These are phyloP conservation scores for Cladobotryum mycophilum DNA, from an alignment of 2,329 filamentous ascomycete genomes.

Conservation along the genomic window DNA sequence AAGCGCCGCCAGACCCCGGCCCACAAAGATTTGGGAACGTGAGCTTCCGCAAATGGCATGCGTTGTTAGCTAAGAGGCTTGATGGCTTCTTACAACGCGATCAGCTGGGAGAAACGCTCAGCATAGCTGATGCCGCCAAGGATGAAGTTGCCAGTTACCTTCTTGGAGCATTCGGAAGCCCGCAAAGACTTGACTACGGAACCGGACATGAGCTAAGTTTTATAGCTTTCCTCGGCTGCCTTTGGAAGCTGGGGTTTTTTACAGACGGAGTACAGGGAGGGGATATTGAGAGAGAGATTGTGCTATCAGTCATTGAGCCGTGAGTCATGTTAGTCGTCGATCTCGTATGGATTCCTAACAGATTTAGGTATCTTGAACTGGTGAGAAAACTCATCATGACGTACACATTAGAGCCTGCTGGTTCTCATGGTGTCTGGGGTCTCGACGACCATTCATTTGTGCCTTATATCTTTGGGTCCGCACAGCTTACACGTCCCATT, in stretches of 20 bases:
- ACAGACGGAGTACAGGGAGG: conserved; percentile 43
- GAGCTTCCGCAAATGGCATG: conserved; percentile 80
- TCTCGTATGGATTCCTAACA: background rate
- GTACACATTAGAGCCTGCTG: conserved; percentile 91
- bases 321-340: conserved; percentile 41
- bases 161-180: conserved; percentile 77
- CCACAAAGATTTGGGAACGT: conserved; percentile 88
- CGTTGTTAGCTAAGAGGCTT: conserved; percentile 56
- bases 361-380: conserved; percentile 65
- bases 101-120: conserved; percentile 24
- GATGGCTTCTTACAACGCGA: conserved; percentile 29
- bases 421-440: conserved; percentile 96
- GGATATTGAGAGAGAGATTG: conserved; percentile 69
- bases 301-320: conserved; percentile 76
- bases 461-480: conserved; percentile 91
- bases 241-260: conserved; percentile 90
- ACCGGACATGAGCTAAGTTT: conserved; percentile 96
- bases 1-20: conserved; percentile 77
- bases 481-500: conserved; percentile 77
- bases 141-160: conserved; percentile 75
- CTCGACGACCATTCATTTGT: conserved; percentile 95
- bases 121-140: conserved; percentile 38
- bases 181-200: conserved; percentile 87
- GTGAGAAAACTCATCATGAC: conserved; percentile 77
- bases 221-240: conserved; percentile 76